Percentiles rank a stretch among this genome's conserved stretches.
These are phyloP conservation scores for Pholiota molesta DNA, from an alignment of 768 basidiomycete genomes.

Conservation along the genomic window DNA sequence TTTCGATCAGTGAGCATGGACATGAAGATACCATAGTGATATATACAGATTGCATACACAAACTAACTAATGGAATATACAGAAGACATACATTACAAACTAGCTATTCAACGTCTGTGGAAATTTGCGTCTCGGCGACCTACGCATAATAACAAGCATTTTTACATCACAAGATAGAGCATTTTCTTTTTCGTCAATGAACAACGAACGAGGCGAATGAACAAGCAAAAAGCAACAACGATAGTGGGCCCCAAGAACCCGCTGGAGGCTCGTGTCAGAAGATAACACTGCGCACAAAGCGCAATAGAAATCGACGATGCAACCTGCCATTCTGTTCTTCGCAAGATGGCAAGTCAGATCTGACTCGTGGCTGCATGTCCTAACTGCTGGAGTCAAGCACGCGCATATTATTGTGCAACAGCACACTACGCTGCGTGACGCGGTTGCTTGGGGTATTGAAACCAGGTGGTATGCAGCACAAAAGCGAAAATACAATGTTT, in stretches of 20 bases:
- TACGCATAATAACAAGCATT: background rate
- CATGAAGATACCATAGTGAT: background rate
- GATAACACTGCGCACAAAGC: too few species aligned
- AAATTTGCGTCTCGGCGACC: background rate
- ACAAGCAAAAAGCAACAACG: too few species aligned
- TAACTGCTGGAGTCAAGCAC: too few species aligned
- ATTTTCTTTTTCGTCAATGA: too few species aligned
- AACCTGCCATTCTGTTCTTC: too few species aligned
- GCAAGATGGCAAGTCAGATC: too few species aligned
- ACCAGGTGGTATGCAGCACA: background rate
- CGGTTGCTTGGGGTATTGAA: background rate
- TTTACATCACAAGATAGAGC: background rate
- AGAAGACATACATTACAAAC: background rate
- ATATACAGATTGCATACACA: background rate
- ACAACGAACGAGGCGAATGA: background rate
- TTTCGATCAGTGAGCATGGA: background rate
- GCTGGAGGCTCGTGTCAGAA: too few species aligned
- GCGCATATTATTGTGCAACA: too few species aligned
- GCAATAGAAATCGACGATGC: too few species aligned
- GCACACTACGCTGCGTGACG: background rate
- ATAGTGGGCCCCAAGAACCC: too few species aligned
- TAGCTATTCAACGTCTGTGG: background rate
- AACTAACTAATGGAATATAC: slow-evolving; percentile 2
- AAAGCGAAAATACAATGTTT: background rate
- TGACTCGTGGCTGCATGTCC: too few species aligned